Conservation (phyloP, 805 yeast genomes). For the Wickerhamomyces chaumierensis region DNA sequence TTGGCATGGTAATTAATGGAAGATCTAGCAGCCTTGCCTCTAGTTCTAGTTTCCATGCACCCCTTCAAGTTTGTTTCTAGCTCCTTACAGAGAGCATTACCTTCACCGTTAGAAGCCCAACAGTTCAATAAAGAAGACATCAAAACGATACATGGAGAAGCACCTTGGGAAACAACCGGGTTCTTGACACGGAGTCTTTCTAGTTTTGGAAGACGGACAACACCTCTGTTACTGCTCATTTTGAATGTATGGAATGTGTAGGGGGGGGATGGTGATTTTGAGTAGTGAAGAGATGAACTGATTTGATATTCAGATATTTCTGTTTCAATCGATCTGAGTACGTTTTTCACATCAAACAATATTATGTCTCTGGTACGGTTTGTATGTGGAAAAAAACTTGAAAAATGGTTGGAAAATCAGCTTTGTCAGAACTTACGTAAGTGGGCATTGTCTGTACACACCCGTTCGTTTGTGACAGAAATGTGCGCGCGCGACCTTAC, state of each 20-base stretch:
- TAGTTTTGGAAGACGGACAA: slow-evolving; percentile 53
- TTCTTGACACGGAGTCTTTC: slow-evolving; percentile 64
- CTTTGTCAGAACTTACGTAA: no score
- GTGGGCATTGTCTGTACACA: no score
- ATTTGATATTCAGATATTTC: no score
- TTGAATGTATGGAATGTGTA: background rate
- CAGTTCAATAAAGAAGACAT: slow-evolving; percentile 84
- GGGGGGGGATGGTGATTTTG: background rate
- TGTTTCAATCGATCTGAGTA: no score
- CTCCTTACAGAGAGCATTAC: slow-evolving; percentile 50
- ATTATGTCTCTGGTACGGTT: no score
- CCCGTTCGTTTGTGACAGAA: no score
- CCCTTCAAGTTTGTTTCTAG: slow-evolving; percentile 60
- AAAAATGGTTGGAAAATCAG: no score
- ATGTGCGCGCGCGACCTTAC: no score
- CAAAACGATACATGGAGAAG: slow-evolving; percentile 66
- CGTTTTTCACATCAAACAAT: no score
- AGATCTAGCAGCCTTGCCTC: slow-evolving; percentile 21
- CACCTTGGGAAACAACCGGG: slow-evolving; percentile 42
- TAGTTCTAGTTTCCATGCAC: slow-evolving; percentile 46
- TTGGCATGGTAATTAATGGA: slow-evolving; percentile 44
- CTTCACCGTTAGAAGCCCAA: slow-evolving; percentile 95
- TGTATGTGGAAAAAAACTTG: no score
- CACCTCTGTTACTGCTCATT: slow-evolving; percentile 26
- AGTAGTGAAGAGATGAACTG: no score